Base-by-base conservation (phyloP, 768 basidiomycete genomes). In the Lactarius sp. region DNA sequence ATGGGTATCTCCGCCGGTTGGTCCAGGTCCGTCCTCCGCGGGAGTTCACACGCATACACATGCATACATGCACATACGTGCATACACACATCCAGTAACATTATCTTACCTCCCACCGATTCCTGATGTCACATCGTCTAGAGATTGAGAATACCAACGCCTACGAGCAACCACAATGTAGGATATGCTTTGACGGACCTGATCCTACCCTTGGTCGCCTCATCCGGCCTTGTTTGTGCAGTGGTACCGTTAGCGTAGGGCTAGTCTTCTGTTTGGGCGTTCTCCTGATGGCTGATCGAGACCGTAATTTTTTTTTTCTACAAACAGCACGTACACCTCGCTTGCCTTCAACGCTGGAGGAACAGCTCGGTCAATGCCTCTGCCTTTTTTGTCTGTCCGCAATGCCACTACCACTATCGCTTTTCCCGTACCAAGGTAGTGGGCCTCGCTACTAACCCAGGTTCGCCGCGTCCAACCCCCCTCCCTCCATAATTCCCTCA, bases 121-220 rank as follows among this genome's bases (percentile, higher is more conserved):
- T 9, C 33, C 18, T 12, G 20, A 56, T 62, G 61, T 16, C 50
- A 18, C 52, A 57, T 18, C 49, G 22, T 10, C 50, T 52, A 47
- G 52, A 18, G 37, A 31, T 22, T 36, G 49, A 33, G 53, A 57
- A 49, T 36, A 39, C 59, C 31, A 56, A 60, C 62, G 27, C 41
- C 27, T 22, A 16, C 49, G 52, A 66, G 7, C 84, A 84, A 70
- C 87, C 81, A 69, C 88, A 89, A 71, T 94, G 93, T 70, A 81
- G 93, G 58, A 95, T 95, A 52, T 95, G 93, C 71, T 78, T 92
- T 33, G 87, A 88, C 44, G 86, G 88, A 4, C 81, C 82, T 27
- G 86, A 88, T 66, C 71, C 67, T 0, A 79, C 81, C 31, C 76
- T 88, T 46, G 93, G 93, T 2, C 82, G 85, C 59, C 81, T 94